Evolutionary conservation across 192 early-diverging fungal genomes (phyloP).

Genomic region (Backusella macrospora): DNA sequence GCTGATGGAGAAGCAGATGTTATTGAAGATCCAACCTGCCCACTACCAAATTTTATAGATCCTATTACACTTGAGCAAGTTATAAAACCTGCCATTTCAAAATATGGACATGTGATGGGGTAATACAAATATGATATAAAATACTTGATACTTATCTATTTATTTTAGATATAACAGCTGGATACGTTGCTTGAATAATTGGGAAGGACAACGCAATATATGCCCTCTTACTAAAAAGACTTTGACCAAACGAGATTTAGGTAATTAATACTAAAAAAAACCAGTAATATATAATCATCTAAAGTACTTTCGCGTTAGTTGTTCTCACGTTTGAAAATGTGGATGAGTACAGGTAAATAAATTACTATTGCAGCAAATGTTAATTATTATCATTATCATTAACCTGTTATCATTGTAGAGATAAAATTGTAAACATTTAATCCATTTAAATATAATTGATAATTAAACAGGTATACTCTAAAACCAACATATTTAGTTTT

Average conservation of each 20-base stretch:
- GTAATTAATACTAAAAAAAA: conserved; percentile 23
- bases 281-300: background rate
- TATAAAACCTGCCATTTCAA: conserved; percentile 87
- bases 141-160: background rate
- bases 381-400: conserved; percentile 3
- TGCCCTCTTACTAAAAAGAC: conserved; percentile 93
- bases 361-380: background rate
- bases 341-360: conserved; percentile 15
- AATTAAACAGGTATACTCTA: too few relatives aligned
- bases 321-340: conserved; percentile 21
- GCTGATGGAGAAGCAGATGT: conserved; percentile 48
- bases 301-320: background rate
- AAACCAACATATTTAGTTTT: too few relatives aligned
- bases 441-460: too few relatives aligned
- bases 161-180: conserved; percentile 60
- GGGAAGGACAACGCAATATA: conserved; percentile 75
- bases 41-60: conserved; percentile 85
- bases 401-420: background rate
- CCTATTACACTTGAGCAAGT: conserved; percentile 91
- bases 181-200: conserved; percentile 79
- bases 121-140: conserved; percentile 37
- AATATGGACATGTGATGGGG: conserved; percentile 88
- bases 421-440: conserved; percentile 13
- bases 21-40: conserved; percentile 54
- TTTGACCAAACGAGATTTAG: conserved; percentile 84